These are phyloP conservation scores for Amoebophrya sp. DNA, from an alignment of 169 alveolate genomes.

Conservation along the genomic window DNA sequence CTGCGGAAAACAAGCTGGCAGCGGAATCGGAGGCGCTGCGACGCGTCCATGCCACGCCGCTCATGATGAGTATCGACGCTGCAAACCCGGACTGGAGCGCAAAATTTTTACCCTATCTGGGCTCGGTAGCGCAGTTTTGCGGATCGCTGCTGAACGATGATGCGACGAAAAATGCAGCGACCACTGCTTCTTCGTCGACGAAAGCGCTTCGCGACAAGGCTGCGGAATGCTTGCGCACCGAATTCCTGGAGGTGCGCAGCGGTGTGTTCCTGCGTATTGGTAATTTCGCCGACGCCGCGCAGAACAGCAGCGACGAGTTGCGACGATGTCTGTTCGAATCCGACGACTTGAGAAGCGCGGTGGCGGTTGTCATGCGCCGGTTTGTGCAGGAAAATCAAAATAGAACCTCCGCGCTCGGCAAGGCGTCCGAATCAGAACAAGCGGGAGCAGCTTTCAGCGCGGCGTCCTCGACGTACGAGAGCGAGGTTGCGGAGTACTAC, in stretches of 20 bases:
- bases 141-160: background rate
- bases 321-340: background rate
- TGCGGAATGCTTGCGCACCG: no score
- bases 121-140: background rate
- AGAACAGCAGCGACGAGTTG: background rate
- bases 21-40: no score
- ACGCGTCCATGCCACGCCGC: background rate
- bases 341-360: background rate
- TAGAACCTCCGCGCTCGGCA: no score
- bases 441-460: no score
- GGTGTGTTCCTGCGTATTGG: background rate
- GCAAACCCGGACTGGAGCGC: background rate
- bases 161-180: no score
- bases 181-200: no score
- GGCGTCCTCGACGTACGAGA: no score
- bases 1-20: no score
- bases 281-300: background rate
- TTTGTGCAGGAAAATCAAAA: background rate
- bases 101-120: background rate
- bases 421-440: no score
- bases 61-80: background rate
- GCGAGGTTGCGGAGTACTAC: background rate
- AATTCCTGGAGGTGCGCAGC: background rate
- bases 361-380: background rate
- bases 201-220: no score